These are phyloP conservation scores for Gillenia trifoliata DNA, from an alignment of 306 rosid genomes.

Conservation along the genomic window DNA sequence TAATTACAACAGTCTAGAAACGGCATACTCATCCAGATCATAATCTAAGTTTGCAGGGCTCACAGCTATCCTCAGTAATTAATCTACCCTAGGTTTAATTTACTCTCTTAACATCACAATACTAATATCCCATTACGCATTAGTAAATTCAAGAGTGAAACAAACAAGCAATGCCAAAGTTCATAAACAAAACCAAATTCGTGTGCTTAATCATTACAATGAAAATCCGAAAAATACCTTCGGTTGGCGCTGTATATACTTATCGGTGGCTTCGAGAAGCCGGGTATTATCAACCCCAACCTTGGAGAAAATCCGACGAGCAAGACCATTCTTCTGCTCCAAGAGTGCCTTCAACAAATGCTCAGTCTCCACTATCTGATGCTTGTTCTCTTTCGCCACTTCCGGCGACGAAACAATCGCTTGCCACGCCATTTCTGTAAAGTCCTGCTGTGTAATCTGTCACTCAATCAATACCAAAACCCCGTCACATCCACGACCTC, in stretches of 20 bases:
- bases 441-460: conserved; percentile 93
- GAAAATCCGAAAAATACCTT: conserved; percentile 45
- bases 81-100: neutral
- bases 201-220: neutral
- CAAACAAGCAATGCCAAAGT: neutral
- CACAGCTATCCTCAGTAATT: neutral
- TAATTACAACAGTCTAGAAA: neutral
- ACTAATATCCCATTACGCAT: neutral
- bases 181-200: neutral
- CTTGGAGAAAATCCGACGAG: conserved; percentile 89
- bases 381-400: conserved; percentile 92
- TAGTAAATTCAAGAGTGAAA: neutral
- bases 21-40: neutral
- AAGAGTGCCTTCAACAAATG: conserved; percentile 89
- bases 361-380: conserved; percentile 98
- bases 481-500: neutral
- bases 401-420: conserved; percentile 82
- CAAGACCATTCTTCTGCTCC: conserved; percentile 98
- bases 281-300: conserved; percentile 80
- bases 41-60: neutral
- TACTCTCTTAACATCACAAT: neutral
- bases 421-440: conserved; percentile 99
- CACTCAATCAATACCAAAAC: conserved; percentile 27
- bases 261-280: conserved; percentile 86
- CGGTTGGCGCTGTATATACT: conserved; percentile 88